Base-by-base conservation (phyloP, 352 stramenopile genomes). In the Globisporangium middletonii region DNA sequence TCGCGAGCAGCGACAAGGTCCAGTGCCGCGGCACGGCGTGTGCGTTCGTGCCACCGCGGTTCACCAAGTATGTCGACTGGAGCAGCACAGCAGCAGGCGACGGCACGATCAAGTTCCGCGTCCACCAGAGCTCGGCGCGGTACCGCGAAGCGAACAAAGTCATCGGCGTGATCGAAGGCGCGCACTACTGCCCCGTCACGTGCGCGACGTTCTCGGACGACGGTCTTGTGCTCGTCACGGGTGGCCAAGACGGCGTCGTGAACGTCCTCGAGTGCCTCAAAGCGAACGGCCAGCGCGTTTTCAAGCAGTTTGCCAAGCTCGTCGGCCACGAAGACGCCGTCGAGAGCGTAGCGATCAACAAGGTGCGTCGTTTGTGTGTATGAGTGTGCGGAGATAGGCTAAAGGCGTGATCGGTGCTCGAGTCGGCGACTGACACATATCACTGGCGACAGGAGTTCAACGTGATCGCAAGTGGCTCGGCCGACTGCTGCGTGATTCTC, bases 61-160 rank as follows among this genome's bases (percentile, higher is more conserved):
- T 73, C 55, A 79, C 73, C 2, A 92, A 92, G 44, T 90, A 77
- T n/a, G 55, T 88, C 41, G 83, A 92, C 50, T 92, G 78, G 79
- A 66, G 64, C 2, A 66, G 62, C 30, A 38, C 33, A 0, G 33
- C 33, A 12, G 49, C 51, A 7, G 50, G 9, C 11, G 70, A 79
- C 49, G 79, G 80, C 0, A 70, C 77, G 2, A 86, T 92, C 63
- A 86, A 79, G 59, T 60, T 92, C 37, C 78, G 80, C 15, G 65
- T 85, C 0, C 69, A 84, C 35, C 69, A 86, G 48, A 73, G 68
- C 57, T 79, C 71, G 11, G 58, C 71, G 35, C 67, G 75, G 7
- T 73, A 87, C 53, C 77, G 79, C 2, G 79, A 89, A 59, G 66
- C 64, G 15, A 84, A 78, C 60, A 90, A 89, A 55, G 62, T 79